phyloP scores from a whole-genome alignment of 169 alveolate species.

The Plasmodium malariae region DNA sequence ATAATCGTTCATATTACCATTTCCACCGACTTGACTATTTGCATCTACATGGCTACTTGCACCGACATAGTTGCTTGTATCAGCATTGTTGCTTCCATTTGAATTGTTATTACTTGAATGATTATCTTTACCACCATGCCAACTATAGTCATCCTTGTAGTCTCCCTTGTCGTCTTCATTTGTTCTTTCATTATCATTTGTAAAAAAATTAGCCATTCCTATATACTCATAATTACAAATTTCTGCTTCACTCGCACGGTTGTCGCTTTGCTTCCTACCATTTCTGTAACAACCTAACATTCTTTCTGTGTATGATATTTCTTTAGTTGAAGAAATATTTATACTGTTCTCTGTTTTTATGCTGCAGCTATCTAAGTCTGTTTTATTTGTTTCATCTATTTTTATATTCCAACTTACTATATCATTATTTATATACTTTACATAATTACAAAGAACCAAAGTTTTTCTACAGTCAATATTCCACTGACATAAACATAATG shows the following conservation, averaged over 20 bases:
- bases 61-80: not conserved
- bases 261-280: not conserved
- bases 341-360: not conserved
- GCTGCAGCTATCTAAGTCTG: not conserved
- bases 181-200: no score
- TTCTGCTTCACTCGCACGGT: not conserved
- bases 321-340: not conserved
- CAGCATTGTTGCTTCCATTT: not conserved
- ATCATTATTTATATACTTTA: slow-evolving; percentile 52
- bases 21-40: no score
- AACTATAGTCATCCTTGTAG: no score
- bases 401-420: slow-evolving; percentile 23
- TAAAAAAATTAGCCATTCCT: not conserved
- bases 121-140: no score
- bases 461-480: slow-evolving; percentile 22
- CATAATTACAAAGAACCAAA: slow-evolving; percentile 15
- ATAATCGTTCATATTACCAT: not conserved
- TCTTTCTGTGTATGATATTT: not conserved
- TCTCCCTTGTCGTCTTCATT: no score
- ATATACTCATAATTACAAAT: not conserved
- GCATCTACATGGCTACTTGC: no score
- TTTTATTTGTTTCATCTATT: not conserved
- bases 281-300: not conserved
- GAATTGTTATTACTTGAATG: no score
- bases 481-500: slow-evolving; percentile 72